Conservation (phyloP, 306 rosid species). For the Senna siamea region DNA sequence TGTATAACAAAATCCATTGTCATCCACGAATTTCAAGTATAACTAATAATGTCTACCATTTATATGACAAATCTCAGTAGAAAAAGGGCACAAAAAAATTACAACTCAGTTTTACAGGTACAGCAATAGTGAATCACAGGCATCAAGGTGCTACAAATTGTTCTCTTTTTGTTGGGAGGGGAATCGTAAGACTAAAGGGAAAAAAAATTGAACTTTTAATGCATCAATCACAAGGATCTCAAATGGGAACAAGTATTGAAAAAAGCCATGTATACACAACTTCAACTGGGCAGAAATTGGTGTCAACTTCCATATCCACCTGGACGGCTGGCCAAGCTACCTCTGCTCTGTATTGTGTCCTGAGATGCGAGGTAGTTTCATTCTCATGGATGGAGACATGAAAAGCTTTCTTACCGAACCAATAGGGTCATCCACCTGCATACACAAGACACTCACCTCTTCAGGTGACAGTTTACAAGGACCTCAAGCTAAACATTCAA, state of each 20-base stretch:
- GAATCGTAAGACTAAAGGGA: neutral
- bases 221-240: slow-evolving; percentile 40
- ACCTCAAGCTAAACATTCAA: no score
- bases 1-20: slow-evolving; percentile 30
- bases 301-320: slow-evolving; percentile 2
- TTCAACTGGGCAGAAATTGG: neutral
- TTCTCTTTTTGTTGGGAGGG: slow-evolving; percentile 33
- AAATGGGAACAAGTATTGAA: slow-evolving; percentile 31
- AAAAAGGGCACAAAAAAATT: neutral
- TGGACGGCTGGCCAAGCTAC: slow-evolving; percentile 4
- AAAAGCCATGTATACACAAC: slow-evolving; percentile 36
- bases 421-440: slow-evolving; percentile 92
- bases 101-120: slow-evolving; percentile 27
- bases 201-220: slow-evolving; percentile 25
- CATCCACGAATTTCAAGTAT: neutral
- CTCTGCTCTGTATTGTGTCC: slow-evolving; percentile 38
- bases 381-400: slow-evolving; percentile 69
- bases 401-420: slow-evolving; percentile 76
- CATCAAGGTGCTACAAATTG: slow-evolving; percentile 26
- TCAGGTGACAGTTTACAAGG: neutral
- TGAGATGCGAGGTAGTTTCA: slow-evolving; percentile 51
- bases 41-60: slow-evolving; percentile 19
- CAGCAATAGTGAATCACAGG: slow-evolving; percentile 30
- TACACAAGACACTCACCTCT: slow-evolving; percentile 33
- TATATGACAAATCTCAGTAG: slow-evolving; percentile 15